Conservation (phyloP, 1,284 basidiomycete genomes). For the Gymnopus androsaceus region DNA sequence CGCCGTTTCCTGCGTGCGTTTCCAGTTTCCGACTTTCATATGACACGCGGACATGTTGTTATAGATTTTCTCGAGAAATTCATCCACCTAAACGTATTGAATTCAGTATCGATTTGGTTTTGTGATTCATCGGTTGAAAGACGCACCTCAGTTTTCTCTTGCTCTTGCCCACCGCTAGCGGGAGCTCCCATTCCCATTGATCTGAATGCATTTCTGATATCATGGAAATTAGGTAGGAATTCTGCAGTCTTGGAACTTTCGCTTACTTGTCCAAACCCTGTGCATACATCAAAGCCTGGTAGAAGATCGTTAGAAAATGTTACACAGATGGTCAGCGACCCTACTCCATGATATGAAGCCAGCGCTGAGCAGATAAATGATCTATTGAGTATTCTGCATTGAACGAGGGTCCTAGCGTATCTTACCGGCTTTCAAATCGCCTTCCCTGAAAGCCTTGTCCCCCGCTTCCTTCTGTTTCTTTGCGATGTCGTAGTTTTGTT, state of each 20-base stretch:
- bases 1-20: slow-evolving; percentile 71
- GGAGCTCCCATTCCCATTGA: slow-evolving; percentile 44
- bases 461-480: slow-evolving; percentile 70
- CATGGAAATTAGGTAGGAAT: not conserved
- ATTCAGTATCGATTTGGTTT: not conserved
- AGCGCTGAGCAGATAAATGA: slow-evolving; percentile 47
- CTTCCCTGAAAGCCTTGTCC: slow-evolving; percentile 75
- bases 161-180: slow-evolving; percentile 43
- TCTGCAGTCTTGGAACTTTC: not conserved
- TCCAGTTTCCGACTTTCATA: slow-evolving; percentile 74
- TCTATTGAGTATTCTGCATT: too few species aligned
- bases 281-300: slow-evolving; percentile 69
- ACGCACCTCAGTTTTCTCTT: slow-evolving; percentile 56
- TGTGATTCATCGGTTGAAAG: not conserved
- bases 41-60: slow-evolving; percentile 81
- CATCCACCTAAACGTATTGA: slow-evolving; percentile 56
- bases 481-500: slow-evolving; percentile 59
- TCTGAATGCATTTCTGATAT: slow-evolving; percentile 50
- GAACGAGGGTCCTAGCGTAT: too few species aligned
- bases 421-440: slow-evolving; percentile 61
- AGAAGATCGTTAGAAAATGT: slow-evolving; percentile 2
- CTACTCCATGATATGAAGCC: slow-evolving; percentile 65
- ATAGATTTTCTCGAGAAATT: slow-evolving; percentile 76
- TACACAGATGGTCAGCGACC: not conserved
- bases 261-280: slow-evolving; percentile 72